Conservation (phyloP, 2,329 filamentous ascomycete genomes). For the Colletotrichum sp. region DNA sequence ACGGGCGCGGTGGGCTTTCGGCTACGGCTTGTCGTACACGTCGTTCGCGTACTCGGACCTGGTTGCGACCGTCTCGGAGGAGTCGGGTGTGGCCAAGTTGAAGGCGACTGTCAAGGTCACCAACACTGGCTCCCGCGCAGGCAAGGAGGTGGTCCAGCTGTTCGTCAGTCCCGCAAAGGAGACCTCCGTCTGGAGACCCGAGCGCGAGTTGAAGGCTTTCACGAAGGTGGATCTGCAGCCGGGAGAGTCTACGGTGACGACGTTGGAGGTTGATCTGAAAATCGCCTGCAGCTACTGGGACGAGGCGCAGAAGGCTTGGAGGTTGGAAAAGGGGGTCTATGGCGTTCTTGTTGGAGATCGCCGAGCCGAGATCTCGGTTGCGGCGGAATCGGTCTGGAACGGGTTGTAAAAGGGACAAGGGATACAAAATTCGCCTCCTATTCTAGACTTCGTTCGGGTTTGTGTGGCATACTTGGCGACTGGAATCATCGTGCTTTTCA, state of each 20-base stretch:
- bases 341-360: slow-evolving; percentile 6
- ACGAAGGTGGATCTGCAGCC: slow-evolving; percentile 7
- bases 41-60: slow-evolving; percentile 8
- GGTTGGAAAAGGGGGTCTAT: slow-evolving; percentile 9
- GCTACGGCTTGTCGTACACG: slow-evolving; percentile 14
- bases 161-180: slow-evolving; percentile 28
- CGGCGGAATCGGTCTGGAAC: background rate
- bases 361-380: background rate
- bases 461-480: background rate
- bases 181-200: slow-evolving; percentile 10
- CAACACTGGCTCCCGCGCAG: slow-evolving; percentile 27
- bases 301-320: slow-evolving; percentile 7
- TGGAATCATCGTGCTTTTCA: background rate
- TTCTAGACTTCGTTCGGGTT: background rate
- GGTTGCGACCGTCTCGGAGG: slow-evolving; percentile 1
- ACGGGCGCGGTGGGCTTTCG: slow-evolving; percentile 8
- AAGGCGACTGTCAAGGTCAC: slow-evolving; percentile 50
- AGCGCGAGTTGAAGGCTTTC: slow-evolving; percentile 22
- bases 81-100: slow-evolving; percentile 25
- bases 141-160: slow-evolving; percentile 32
- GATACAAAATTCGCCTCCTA: background rate
- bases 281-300: slow-evolving; percentile 19
- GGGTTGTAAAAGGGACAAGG: background rate
- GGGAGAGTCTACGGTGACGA: background rate
- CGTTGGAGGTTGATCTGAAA: slow-evolving; percentile 3